phyloP scores from a whole-genome alignment of 495 filamentous ascomycete genomes.

The Penicillium canariense region DNA sequence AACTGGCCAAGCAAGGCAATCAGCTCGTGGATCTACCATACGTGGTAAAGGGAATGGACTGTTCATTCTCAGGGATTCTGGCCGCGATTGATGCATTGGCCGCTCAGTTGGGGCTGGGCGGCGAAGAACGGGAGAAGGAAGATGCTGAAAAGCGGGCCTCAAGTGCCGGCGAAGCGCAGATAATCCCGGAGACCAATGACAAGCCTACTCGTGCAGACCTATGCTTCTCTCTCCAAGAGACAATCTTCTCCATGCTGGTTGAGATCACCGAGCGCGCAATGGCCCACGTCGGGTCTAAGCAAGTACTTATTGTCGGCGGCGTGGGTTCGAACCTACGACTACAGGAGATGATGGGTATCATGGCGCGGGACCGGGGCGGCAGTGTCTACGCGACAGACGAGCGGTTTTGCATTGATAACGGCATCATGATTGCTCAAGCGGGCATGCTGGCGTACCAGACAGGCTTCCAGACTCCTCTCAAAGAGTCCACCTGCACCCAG shows the following conservation, averaged over 20 bases:
- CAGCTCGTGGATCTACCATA: constrained; percentile 87
- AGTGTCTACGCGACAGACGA: constrained; percentile 94
- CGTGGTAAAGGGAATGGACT: constrained; percentile 97
- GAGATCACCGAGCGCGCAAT: constrained; percentile 98
- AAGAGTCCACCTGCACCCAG: constrained; percentile 88
- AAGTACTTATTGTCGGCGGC: constrained; percentile 95
- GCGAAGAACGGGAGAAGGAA: constrained; percentile 36
- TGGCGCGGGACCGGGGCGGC: constrained; percentile 88
- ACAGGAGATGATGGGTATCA: constrained; percentile 97
- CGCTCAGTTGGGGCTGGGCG: constrained; percentile 51
- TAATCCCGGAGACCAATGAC: constrained; percentile 16
- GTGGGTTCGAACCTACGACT: constrained; percentile 95
- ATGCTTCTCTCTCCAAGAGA: constrained; percentile 94
- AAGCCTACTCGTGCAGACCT: constrained; percentile 78
- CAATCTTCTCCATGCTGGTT: constrained; percentile 92
- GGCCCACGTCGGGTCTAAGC: constrained; percentile 88
- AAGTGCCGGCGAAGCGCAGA: constrained; percentile 26
- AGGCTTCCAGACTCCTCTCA: constrained; percentile 71
- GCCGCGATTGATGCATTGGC: constrained; percentile 78
- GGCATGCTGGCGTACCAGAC: constrained; percentile 80
- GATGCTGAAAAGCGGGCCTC: constrained; percentile 24
- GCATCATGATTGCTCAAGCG: constrained; percentile 99
- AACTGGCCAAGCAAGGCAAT: constrained; percentile 78
- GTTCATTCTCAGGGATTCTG: constrained; percentile 88
- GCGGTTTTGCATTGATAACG: constrained; percentile 97